Evolutionary conservation across 208 protist species (phyloP).

Genomic region (Leishmania major): DNA sequence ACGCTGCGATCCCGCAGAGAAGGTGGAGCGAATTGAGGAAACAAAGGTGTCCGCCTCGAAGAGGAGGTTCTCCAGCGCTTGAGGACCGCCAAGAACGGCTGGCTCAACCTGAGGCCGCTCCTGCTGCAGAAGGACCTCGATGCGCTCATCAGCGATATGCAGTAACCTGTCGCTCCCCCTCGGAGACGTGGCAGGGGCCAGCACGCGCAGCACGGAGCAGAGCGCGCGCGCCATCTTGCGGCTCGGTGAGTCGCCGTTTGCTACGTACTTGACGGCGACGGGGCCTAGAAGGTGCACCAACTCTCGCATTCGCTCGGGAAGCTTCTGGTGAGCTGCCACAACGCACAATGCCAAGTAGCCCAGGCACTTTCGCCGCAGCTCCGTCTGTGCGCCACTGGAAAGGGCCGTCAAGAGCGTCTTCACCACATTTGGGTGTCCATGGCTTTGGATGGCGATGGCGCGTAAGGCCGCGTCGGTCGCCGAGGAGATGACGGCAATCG

Average conservation of each 20-base stretch:
- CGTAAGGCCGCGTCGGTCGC: conserved; percentile 72
- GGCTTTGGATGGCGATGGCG: conserved; percentile 56
- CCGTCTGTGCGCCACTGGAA: conserved; percentile 64
- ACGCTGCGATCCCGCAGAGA: conserved; percentile 20
- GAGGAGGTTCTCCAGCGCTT: conserved; percentile 47
- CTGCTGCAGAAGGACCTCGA: conserved; percentile 55
- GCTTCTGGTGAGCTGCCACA: conserved; percentile 30
- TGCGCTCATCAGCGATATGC: conserved; percentile 45
- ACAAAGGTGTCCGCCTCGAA: conserved; percentile 63
- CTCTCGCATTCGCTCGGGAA: conserved; percentile 14
- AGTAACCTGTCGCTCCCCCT: conserved; percentile 13
- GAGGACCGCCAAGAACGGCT: conserved; percentile 38
- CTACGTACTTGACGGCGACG: conserved; percentile 51
- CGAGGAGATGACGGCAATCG: conserved; percentile 73
- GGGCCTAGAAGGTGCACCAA: conserved; percentile 17
- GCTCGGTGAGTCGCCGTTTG: conserved; percentile 68
- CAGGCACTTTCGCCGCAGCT: conserved; percentile 79
- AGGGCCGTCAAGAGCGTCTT: conserved; percentile 50
- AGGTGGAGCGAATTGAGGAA: conserved; percentile 46
- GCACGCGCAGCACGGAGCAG: conserved; percentile 59
- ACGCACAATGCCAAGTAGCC: conserved; percentile 79
- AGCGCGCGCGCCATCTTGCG: conserved; percentile 84
- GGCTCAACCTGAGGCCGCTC: conserved; percentile 49
- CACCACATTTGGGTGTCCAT: conserved; percentile 47
- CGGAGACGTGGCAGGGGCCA: conserved; percentile 11